These are phyloP conservation scores for Elsinoe arachidis DNA, from an alignment of 2,329 filamentous ascomycete species.

Conservation along the genomic window DNA sequence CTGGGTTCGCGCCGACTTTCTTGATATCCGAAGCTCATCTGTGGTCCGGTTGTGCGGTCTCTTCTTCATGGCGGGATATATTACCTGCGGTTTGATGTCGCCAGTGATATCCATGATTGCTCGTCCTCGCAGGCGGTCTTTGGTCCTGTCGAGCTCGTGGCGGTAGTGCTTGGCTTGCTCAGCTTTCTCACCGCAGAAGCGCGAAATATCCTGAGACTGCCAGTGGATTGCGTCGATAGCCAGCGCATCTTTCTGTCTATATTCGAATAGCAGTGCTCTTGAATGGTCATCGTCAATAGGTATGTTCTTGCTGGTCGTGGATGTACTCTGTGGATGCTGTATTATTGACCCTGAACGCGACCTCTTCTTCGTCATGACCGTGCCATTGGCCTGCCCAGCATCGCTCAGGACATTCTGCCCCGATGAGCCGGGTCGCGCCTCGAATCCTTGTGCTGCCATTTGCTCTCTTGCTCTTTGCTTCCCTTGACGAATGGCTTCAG, in stretches of 20 bases:
- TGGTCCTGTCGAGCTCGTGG: constrained; percentile 54
- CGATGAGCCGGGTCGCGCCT: constrained; percentile 23
- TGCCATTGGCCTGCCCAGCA: constrained; percentile 38
- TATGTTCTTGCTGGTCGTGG: constrained; percentile 13
- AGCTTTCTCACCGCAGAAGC: constrained; percentile 49
- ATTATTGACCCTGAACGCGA: constrained; percentile 52
- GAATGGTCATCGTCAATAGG: constrained; percentile 21
- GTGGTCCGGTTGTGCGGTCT: constrained; percentile 70
- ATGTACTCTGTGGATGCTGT: constrained; percentile 21
- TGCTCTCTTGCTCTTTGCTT: constrained; percentile 54
- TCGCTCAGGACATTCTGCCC: constrained; percentile 21
- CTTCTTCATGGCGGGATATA: constrained; percentile 72
- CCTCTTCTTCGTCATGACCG: constrained; percentile 45
- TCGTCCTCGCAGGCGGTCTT: constrained; percentile 54
- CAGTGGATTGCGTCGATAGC: constrained; percentile 47
- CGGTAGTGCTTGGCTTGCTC: constrained; percentile 44
- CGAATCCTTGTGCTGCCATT: constrained; percentile 44
- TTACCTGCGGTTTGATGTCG: constrained; percentile 57
- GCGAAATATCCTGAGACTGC: constrained; percentile 33
- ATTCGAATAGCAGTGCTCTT: constrained; percentile 47
- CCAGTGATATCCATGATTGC: constrained; percentile 28
- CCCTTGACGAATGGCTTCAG: constrained; percentile 46
- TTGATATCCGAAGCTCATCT: constrained; percentile 60
- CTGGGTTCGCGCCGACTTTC: constrained; percentile 75
- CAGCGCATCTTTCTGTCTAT: constrained; percentile 55